Evolutionary conservation across 2,329 filamentous ascomycete genomes (phyloP), one percentile per base, ranked within the genome.

Genomic region (Colletotrichum navitas): DNA sequence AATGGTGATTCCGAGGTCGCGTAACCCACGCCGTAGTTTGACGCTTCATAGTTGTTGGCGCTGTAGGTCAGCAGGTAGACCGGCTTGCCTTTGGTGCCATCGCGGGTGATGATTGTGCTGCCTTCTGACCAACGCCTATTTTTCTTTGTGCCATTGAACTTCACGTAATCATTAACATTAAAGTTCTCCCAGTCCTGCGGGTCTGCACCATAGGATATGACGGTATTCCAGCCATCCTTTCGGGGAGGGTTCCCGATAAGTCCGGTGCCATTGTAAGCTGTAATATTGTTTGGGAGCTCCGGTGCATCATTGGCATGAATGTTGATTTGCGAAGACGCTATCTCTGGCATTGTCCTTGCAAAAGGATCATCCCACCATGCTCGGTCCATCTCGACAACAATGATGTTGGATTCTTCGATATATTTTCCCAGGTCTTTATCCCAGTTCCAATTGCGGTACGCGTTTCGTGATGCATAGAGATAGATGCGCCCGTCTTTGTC

Each of bases 391-490:
- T 81, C 80, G 24, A 81, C 77, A 1, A 80, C 78, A 52, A 81
- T 80, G 49, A 81, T 80, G 65, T 81, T 81, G 49, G 80, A 81
- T 60, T 81, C 80, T 61, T 81, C 80, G 24, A 81, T 78, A 67
- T 81, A 81, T 71, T 81, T 81, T 21, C 76, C 76, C 26, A 81
- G 51, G 5, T 71, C 60, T 1, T 72, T 70, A 52, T 81, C 80
- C 80, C 80, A 81, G 43, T 80, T 81, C 80, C 80, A 81, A 58
- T 81, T 81, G 1, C 80, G 76, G 62, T 81, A 81, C 3, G 80
- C 80, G 55, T 81, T 81, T 7, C 80, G 76, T 1, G 80, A 81
- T 5, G 76, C 71, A 66, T 81, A 81, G 0, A 82, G 64, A 49
- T 72, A 72, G 29, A 72, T 69, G 3, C 74, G 74, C 41, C 64